Evolutionary conservation across 805 yeast species (phyloP), one percentile per base, ranked within the genome.

Genomic region (Candida tammaniensis): DNA sequence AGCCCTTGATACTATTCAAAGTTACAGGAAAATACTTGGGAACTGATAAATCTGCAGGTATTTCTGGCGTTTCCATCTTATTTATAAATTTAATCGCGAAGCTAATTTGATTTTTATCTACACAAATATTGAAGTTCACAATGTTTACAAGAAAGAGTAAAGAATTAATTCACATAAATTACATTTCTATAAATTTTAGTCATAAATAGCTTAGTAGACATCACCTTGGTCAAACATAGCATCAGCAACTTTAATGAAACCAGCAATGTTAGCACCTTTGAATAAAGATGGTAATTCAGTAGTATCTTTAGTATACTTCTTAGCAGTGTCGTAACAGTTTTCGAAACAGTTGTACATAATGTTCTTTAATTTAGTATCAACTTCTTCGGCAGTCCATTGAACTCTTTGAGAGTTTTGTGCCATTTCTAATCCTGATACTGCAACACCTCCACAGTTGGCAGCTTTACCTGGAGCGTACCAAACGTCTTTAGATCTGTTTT

Each of bases 391-490:
- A 46, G 95, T 77, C 97, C 98, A 93, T 49, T 70, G 67, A 49
- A 80, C 78, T 76, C 97, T 85, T 64, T 84, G 94, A 40, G 97
- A 86, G 86, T 91, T 93, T 76, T 91, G 98, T 48, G 98, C 97
- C 98, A 91, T 93, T 77, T 91, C 98, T 50, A 91, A 78, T 60
- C 97, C 98, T 40, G 96, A 87, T 39, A 89, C 97, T 40, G 96
- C 95, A 54, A 91, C 98, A 81, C 98, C 98, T 73, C 98, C 98
- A 73, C 94, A 84, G 81, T 91, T 91, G 57, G 97, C 91, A 52
- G 97, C 97, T 80, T 91, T 91, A 71, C 97, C 98, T 62, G 97
- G 97, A 56, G 95, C 98, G 72, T 89, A 91, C 98, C 98, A 91
- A 68, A 88, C 86, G 33, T 69, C 58, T 49, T 64, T 58, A 47